Conservation (phyloP, 768 basidiomycete species). For the Mycena metata region DNA sequence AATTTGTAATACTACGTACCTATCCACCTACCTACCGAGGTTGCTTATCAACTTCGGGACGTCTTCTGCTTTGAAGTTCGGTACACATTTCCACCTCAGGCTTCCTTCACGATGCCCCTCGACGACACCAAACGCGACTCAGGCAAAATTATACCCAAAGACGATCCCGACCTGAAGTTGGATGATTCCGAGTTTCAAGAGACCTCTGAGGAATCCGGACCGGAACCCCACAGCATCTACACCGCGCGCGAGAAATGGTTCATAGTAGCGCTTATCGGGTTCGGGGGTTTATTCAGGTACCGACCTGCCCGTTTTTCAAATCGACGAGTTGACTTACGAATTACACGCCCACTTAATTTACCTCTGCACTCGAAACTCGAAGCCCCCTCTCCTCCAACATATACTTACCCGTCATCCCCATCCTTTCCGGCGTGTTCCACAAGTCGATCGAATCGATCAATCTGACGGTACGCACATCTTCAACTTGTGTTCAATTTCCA, state of each 20-base stretch:
- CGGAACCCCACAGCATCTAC: slow-evolving; percentile 58
- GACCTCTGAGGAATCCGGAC: no score
- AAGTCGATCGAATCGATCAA: slow-evolving; percentile 81
- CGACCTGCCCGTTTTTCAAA: slow-evolving; percentile 15
- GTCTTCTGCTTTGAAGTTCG: no score
- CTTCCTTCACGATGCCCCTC: no score
- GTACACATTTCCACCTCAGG: no score
- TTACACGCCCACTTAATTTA: not conserved
- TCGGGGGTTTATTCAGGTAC: slow-evolving; percentile 76
- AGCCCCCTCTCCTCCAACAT: slow-evolving; percentile 83
- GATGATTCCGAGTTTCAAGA: no score
- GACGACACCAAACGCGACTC: no score
- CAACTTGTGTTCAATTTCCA: not conserved
- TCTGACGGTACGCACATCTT: slow-evolving; percentile 69
- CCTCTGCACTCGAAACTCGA: not conserved
- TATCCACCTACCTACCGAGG: no score
- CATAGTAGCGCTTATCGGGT: slow-evolving; percentile 69
- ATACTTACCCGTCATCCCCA: slow-evolving; percentile 85
- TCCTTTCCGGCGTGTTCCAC: slow-evolving; percentile 71
- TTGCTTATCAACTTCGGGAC: no score
- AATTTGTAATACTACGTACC: no score
- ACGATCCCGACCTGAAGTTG: no score
- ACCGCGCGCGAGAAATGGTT: slow-evolving; percentile 74
- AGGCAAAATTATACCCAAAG: no score
- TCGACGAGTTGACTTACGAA: not conserved